These are phyloP conservation scores for Heliamphora pulchella DNA, from an alignment of 179 eudicot species.

Conservation along the genomic window DNA sequence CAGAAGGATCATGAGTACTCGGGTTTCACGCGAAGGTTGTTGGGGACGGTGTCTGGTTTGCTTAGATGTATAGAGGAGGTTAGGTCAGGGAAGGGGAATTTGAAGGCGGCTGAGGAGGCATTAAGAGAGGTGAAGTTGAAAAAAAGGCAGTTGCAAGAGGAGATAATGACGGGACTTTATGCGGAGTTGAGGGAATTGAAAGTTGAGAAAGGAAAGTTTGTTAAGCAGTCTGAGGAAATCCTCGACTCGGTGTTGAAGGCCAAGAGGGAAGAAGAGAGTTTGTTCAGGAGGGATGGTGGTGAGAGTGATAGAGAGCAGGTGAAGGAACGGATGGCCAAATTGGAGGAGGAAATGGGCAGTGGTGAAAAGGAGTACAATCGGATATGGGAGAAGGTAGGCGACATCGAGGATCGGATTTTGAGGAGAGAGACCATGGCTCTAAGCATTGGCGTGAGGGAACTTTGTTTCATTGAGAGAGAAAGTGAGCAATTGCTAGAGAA, in stretches of 20 bases:
- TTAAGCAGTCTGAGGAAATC: constrained; percentile 25
- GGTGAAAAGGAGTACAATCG: constrained; percentile 52
- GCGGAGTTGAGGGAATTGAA: constrained; percentile 42
- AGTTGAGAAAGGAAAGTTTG: constrained; percentile 30
- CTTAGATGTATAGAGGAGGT: constrained; percentile 49
- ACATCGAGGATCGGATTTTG: constrained; percentile 49
- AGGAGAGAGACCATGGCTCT: constrained; percentile 54
- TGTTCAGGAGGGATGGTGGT: constrained; percentile 24
- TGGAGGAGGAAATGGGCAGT: constrained; percentile 38
- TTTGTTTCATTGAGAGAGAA: constrained; percentile 60
- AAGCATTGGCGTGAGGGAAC: constrained; percentile 74
- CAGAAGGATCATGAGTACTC: constrained; percentile 54
- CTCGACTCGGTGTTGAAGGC: constrained; percentile 23
- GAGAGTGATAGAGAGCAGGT: constrained; percentile 24
- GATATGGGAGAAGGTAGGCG: constrained; percentile 46
- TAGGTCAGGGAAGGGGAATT: constrained; percentile 30
- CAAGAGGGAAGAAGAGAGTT: constrained; percentile 45
- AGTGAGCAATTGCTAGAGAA: constrained; percentile 53
- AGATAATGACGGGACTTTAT: constrained; percentile 49
- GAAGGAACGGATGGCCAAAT: constrained; percentile 33
- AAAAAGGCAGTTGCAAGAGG: constrained; percentile 46
- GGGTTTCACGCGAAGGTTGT: constrained; percentile 37
- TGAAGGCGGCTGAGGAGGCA: constrained; percentile 33
- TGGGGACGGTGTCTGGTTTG: constrained; percentile 42
- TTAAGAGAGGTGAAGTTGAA: constrained; percentile 49